Evolutionary conservation across 225 moss, liverwort and hornwort species (phyloP).

Genomic region (Thuidium tamariscinum): DNA sequence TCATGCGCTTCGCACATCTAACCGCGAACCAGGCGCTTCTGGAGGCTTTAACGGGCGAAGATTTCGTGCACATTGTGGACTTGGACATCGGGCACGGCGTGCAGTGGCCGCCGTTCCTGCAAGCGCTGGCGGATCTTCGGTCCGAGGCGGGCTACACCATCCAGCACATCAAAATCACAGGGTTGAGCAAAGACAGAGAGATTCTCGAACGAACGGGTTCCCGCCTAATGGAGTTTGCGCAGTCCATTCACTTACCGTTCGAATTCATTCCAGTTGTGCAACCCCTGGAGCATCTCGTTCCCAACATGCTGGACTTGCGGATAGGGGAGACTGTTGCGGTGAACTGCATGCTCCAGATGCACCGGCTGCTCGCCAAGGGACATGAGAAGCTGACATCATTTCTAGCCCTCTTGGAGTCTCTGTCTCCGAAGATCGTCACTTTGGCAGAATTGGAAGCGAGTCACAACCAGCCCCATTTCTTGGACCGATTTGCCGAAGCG

Average conservation of each 20-base stretch:
- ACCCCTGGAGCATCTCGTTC: conserved; percentile 11
- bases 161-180: conserved; percentile 74
- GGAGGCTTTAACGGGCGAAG: conserved; percentile 75
- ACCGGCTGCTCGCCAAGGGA: conserved; percentile 30
- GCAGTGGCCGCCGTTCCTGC: conserved; percentile 95
- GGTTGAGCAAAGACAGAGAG: conserved; percentile 43
- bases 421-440: conserved; percentile 34
- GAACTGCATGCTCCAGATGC: conserved; percentile 45
- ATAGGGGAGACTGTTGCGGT: conserved; percentile 31
- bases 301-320: conserved; percentile 25
- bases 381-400: conserved; percentile 29
- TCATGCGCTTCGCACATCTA: conserved; percentile 82
- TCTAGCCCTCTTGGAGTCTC: conserved; percentile 18
- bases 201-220: conserved; percentile 60
- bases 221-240: conserved; percentile 69
- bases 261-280: conserved; percentile 55
- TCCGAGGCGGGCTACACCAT: conserved; percentile 40
- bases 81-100: conserved; percentile 91
- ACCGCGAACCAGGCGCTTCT: conserved; percentile 94
- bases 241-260: conserved; percentile 61
- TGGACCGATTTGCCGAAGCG: conserved; percentile 42
- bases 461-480: conserved; percentile 34
- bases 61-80: conserved; percentile 78
- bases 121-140: conserved; percentile 63
- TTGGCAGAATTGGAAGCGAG: conserved; percentile 42